Evolutionary conservation across 1,284 basidiomycete species (phyloP), one percentile per base, ranked within the genome.

Genomic region (Ceratobasidium sp.): DNA sequence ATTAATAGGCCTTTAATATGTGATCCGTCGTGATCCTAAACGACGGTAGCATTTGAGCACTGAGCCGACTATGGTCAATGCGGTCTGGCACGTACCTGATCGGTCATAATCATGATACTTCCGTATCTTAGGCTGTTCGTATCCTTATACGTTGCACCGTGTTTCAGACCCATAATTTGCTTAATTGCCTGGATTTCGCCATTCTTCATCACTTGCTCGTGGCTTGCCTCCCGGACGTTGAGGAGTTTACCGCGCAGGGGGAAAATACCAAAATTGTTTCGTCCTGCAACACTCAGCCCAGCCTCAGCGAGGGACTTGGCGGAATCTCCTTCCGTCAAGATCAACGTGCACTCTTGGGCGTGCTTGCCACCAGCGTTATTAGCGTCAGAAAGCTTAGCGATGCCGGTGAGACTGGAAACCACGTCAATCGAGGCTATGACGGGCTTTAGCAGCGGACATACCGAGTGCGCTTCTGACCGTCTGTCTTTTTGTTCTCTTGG

Each of bases 1-100:
- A 99, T 97, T 69, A 99, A 86, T 8, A 99, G 86, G 43, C 97
- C 97, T 80, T 99, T 99, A 82, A 99, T 99, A 81, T 99, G 97
- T 42, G 96, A 99, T 64, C 97, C 97, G 81, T 99, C 97, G 81
- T 99, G 95, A 87, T 99, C 97, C 93, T 97, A 78, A 0, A 71
- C n/a, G 42, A 45, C 35, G 52, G 42, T 8, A 50, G n/a, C n/a
- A n/a, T n/a, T n/a, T 40, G 40, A 52, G 52, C 42, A 35, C 27
- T 70, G 22, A 75, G 17, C 70, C 72, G 38, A 62, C 52, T 42
- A 20, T 13, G 29, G 17, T 42, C 25, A 47, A 6, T 50, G 17
- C n/a, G 15, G 43, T 7, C 40, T 15, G 20, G 20, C n/a, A 49
- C 76, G 45, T 69, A 93, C 94, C 86, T 98, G 96, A 90, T 99